phyloP scores from a whole-genome alignment of 495 filamentous ascomycete genomes.

The Podospora bellae-mahoneyi region DNA sequence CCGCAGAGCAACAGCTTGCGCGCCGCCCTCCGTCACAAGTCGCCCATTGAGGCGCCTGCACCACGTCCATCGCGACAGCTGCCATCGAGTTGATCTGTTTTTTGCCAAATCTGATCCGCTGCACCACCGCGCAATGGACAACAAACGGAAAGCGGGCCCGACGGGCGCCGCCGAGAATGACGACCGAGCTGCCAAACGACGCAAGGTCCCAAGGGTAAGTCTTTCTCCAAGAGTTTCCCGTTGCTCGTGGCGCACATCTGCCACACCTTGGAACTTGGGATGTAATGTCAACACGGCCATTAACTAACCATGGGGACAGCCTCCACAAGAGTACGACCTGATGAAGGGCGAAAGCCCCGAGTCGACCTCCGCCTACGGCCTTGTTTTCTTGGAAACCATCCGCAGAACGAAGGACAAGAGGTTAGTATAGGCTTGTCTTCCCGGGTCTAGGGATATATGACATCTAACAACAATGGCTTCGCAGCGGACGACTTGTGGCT shows the following conservation, averaged over 20 bases:
- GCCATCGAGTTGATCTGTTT: not conserved
- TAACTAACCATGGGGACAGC: constrained; percentile 31
- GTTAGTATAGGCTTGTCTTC: constrained; percentile 41
- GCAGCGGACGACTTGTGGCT: constrained; percentile 64
- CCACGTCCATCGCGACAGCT: constrained; percentile 1
- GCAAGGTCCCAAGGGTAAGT: constrained; percentile 44
- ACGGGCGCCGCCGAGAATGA: constrained; percentile 44
- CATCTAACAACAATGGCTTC: constrained; percentile 20
- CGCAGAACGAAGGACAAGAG: constrained; percentile 67
- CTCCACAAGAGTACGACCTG: constrained; percentile 37
- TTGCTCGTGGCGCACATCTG: constrained; percentile 6
- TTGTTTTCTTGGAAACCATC: constrained; percentile 62
- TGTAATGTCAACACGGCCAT: constrained; percentile 9
- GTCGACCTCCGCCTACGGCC: constrained; percentile 64
- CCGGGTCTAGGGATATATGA: not conserved
- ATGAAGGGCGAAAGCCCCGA: constrained; percentile 53
- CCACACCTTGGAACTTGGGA: not conserved
- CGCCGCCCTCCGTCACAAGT: constrained; percentile 19
- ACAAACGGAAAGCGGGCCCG: constrained; percentile 62
- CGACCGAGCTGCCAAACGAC: constrained; percentile 61
- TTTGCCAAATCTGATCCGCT: constrained; percentile 7
- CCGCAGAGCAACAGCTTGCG: constrained; percentile 20
- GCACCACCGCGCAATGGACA: constrained; percentile 50
- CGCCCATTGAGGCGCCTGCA: constrained; percentile 24
- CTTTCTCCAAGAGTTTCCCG: constrained; percentile 3